A percentile compares a stretch with the other conserved stretches of the same genome.
Conservation (phyloP, 257 asterid genomes). For the Solanum virginianum region DNA sequence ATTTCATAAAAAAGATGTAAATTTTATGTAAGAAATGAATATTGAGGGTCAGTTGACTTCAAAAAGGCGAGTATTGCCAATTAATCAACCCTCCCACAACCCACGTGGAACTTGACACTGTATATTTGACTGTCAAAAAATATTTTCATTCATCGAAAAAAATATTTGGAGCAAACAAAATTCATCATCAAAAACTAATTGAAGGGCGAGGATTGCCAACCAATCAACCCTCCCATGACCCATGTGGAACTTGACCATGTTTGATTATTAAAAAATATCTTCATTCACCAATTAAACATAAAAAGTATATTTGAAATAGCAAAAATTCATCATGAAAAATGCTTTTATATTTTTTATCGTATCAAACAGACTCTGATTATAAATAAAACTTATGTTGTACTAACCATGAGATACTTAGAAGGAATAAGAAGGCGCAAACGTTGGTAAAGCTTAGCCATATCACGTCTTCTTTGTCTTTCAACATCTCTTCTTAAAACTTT, state of each 20-base stretch:
- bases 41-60: neutral
- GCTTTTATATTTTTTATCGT: neutral
- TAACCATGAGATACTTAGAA: neutral
- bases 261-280: neutral
- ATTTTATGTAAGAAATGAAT: neutral
- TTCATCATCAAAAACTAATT: no score
- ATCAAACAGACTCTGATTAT: neutral
- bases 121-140: neutral
- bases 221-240: neutral
- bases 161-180: no score
- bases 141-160: neutral
- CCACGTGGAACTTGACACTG: neutral
- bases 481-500: neutral
- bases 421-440: neutral
- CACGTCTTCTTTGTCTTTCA: conserved; percentile 1
- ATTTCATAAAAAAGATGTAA: no score
- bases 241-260: neutral
- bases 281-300: neutral
- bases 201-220: neutral
- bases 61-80: neutral
- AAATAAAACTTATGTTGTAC: neutral
- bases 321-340: no score
- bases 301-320: neutral
- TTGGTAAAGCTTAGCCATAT: conserved; percentile 1
- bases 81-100: neutral